phyloP scores from a whole-genome alignment of 257 asterid genomes.

The Solanum chiquidenum region DNA sequence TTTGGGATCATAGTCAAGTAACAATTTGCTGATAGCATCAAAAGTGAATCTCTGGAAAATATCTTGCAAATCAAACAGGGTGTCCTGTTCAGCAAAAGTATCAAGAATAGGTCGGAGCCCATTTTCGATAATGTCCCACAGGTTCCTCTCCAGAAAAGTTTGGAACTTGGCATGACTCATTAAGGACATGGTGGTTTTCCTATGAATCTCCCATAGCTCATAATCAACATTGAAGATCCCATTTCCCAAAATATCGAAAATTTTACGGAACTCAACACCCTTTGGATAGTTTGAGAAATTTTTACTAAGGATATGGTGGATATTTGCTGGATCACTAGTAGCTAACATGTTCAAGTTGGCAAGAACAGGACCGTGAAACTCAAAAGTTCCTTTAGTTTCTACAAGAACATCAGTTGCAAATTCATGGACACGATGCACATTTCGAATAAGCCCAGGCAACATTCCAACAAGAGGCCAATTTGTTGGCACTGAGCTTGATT shows the following conservation, averaged over 20 bases:
- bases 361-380: background rate
- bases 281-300: background rate
- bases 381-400: background rate
- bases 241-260: background rate
- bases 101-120: background rate
- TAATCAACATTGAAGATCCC: background rate
- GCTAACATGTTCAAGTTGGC: background rate
- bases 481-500: background rate
- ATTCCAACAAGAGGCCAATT: background rate
- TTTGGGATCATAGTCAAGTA: background rate
- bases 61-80: background rate
- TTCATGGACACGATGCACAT: background rate
- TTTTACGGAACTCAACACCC: background rate
- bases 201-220: background rate
- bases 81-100: background rate
- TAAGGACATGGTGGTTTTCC: background rate
- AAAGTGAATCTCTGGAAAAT: background rate
- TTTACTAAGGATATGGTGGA: background rate
- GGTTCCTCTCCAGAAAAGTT: background rate
- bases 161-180: background rate
- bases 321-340: background rate
- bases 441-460: background rate
- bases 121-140: background rate
- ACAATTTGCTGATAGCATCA: background rate
- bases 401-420: background rate